Conservation (phyloP, 1,139 yeast species). For the Arxiozyma telluris region DNA sequence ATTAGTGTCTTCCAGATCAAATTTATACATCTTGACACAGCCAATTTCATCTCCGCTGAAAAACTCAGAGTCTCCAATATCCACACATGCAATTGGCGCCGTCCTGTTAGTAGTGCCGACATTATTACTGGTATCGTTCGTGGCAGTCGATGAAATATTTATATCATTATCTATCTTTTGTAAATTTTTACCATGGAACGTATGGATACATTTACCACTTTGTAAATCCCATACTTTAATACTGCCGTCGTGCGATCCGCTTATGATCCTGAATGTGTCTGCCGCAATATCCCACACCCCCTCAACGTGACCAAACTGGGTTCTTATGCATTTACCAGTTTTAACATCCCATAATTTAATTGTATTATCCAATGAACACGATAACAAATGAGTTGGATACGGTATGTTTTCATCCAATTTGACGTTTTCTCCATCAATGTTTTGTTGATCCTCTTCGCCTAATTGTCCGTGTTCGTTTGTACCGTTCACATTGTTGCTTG, state of each 20-base stretch:
- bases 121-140: not conserved
- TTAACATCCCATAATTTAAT: slow-evolving; percentile 87
- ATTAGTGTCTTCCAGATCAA: slow-evolving; percentile 36
- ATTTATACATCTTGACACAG: slow-evolving; percentile 69
- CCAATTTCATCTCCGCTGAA: slow-evolving; percentile 90
- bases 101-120: slow-evolving; percentile 7
- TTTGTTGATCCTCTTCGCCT: slow-evolving; percentile 2
- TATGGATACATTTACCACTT: slow-evolving; percentile 86
- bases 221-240: slow-evolving; percentile 95
- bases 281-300: slow-evolving; percentile 97
- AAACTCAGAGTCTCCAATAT: slow-evolving; percentile 77
- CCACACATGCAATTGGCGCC: slow-evolving; percentile 79
- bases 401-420: slow-evolving; percentile 27
- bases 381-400: slow-evolving; percentile 71
- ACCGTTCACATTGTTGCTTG: slow-evolving; percentile 5
- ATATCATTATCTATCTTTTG: slow-evolving; percentile 7
- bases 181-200: slow-evolving; percentile 54
- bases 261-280: slow-evolving; percentile 84
- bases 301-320: slow-evolving; percentile 95
- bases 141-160: slow-evolving; percentile 27
- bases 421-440: slow-evolving; percentile 10
- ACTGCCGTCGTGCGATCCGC: slow-evolving; percentile 87
- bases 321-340: slow-evolving; percentile 79
- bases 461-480: not conserved
- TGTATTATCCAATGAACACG: slow-evolving; percentile 88